phyloP scores from a whole-genome alignment of 2,329 filamentous ascomycete species.

The Sclerotinia minor region DNA sequence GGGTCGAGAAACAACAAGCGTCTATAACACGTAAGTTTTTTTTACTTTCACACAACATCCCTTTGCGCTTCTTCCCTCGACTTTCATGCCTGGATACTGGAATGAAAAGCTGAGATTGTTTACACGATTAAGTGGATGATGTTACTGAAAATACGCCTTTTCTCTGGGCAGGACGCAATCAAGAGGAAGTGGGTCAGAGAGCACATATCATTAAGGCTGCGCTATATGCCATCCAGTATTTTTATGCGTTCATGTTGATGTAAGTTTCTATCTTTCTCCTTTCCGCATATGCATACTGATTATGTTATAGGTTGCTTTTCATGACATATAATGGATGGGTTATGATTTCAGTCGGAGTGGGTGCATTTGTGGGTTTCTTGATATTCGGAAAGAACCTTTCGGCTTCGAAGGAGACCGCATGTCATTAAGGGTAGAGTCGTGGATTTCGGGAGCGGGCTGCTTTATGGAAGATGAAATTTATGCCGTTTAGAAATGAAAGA shows the following conservation, averaged over 20 bases:
- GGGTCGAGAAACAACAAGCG: constrained; percentile 33
- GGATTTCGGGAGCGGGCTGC: constrained; percentile 32
- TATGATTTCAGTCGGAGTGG: constrained; percentile 87
- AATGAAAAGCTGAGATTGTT: constrained; percentile 37
- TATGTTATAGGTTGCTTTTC: constrained; percentile 75
- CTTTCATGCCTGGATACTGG: constrained; percentile 23
- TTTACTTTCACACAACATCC: constrained; percentile 20
- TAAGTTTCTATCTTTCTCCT: constrained; percentile 53
- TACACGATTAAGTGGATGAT: constrained; percentile 32
- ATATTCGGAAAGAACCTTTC: constrained; percentile 71
- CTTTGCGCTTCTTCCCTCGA: constrained; percentile 21
- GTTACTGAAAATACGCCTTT: constrained; percentile 64
- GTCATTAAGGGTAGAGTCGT: constrained; percentile 61
- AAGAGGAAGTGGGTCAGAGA: constrained; percentile 60
- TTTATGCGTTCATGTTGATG: constrained; percentile 99
- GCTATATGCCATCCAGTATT: constrained; percentile 90
- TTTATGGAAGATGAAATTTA: constrained; percentile 63
- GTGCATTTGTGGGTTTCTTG: constrained; percentile 86
- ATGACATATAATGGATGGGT: constrained; percentile 99
- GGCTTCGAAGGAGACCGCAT: constrained; percentile 83
- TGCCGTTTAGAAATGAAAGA: constrained; percentile 58
- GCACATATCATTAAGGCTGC: constrained; percentile 77
- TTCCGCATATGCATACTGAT: constrained; percentile 5
- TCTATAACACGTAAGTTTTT: constrained; percentile 38
- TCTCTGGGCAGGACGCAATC: constrained; percentile 71